Conservation (phyloP, 2,329 filamentous ascomycete species). For the Colletotrichum sp. region DNA sequence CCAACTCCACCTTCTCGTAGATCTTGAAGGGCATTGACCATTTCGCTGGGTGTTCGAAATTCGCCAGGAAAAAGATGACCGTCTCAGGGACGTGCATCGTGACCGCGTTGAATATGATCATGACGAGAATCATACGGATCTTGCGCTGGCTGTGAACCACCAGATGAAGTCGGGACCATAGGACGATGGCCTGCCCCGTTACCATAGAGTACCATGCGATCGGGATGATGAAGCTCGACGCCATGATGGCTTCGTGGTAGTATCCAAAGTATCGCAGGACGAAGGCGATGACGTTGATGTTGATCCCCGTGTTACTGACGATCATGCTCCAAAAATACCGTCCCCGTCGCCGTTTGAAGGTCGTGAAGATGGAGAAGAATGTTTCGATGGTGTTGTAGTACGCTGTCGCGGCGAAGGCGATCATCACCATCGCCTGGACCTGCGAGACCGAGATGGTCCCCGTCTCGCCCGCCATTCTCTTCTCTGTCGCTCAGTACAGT, state of each 20-base stretch:
- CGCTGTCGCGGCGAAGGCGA: conserved; percentile 40
- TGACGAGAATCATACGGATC: conserved; percentile 54
- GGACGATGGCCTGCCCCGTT: conserved; percentile 64
- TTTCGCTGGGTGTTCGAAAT: conserved; percentile 35
- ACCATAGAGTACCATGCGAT: conserved; percentile 52
- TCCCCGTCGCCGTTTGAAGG: conserved; percentile 23
- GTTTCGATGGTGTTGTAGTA: conserved; percentile 23
- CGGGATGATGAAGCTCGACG: conserved; percentile 41
- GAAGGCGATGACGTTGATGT: conserved; percentile 20
- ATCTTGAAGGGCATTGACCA: conserved; percentile 37
- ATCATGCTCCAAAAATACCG: conserved; percentile 29
- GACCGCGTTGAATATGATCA: conserved; percentile 62
- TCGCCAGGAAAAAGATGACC: conserved; percentile 59
- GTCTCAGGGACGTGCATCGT: conserved; percentile 59
- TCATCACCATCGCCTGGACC: conserved; percentile 23
- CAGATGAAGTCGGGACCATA: conserved; percentile 68
- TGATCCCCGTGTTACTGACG: conserved; percentile 24
- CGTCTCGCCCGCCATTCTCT: conserved; percentile 16
- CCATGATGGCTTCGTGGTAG: background rate
- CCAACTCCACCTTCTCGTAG: conserved; percentile 61
- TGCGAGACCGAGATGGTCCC: conserved; percentile 14
- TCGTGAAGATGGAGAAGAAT: conserved; percentile 24
- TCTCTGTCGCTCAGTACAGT: background rate
- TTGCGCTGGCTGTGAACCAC: conserved; percentile 55
- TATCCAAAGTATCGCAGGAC: conserved; percentile 40